Evolutionary conservation across 768 basidiomycete genomes (phyloP).

Genomic region (Rhizopogon roseolus): DNA sequence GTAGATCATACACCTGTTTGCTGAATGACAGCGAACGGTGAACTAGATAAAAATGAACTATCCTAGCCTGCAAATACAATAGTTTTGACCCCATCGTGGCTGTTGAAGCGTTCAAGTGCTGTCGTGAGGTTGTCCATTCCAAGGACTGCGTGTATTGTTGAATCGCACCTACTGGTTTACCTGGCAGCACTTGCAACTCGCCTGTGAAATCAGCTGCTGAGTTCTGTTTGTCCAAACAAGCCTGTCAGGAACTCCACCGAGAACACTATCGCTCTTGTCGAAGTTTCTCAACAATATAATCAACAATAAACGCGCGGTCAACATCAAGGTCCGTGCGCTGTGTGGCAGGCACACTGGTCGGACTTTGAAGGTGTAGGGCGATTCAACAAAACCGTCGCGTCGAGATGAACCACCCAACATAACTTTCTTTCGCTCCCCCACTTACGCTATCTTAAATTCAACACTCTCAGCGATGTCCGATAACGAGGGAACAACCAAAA

Average conservation of each 20-base stretch:
- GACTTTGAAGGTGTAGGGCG: conserved; percentile 34
- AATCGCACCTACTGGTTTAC: too few relatives aligned
- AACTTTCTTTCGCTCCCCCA: conserved; percentile 25
- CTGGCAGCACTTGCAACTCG: too few relatives aligned
- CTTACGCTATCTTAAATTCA: conserved; percentile 12
- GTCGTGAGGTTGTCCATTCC: too few relatives aligned
- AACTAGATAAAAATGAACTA: too few relatives aligned
- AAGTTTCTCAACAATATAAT: conserved; percentile 1
- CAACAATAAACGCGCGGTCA: conserved; percentile 20
- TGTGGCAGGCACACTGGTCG: conserved; percentile 24
- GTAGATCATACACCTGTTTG: too few relatives aligned
- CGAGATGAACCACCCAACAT: conserved; percentile 33
- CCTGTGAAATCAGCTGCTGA: neutral
- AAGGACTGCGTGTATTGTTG: too few relatives aligned
- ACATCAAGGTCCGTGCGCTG: conserved; percentile 31
- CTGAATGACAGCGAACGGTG: too few relatives aligned
- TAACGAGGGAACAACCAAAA: conserved; percentile 29
- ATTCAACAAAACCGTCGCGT: conserved; percentile 35
- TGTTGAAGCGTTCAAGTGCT: too few relatives aligned
- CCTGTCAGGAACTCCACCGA: neutral
- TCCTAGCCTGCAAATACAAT: too few relatives aligned
- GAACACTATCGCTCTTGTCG: neutral
- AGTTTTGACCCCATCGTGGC: too few relatives aligned
- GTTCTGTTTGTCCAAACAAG: conserved; percentile 4
- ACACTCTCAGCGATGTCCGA: conserved; percentile 26